phyloP scores from a whole-genome alignment of 768 basidiomycete genomes.

The Leucosporidium yakuticum region DNA sequence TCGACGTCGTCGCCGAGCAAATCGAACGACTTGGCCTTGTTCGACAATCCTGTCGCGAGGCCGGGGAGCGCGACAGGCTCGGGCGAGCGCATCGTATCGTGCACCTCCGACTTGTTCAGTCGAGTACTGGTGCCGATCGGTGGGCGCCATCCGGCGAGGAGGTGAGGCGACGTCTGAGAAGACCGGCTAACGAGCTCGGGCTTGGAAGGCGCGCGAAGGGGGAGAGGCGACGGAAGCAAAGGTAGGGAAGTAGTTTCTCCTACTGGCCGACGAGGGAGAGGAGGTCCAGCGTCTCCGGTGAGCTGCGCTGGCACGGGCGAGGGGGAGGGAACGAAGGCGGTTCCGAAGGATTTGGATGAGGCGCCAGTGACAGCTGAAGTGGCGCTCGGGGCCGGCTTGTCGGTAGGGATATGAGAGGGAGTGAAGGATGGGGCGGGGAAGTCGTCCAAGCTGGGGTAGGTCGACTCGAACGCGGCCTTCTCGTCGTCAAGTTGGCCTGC shows the following conservation, averaged over 20 bases:
- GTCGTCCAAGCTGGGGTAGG: conserved; percentile 13
- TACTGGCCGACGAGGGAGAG: conserved; percentile 26
- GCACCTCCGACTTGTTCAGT: not conserved
- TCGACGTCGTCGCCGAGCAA: conserved; percentile 20
- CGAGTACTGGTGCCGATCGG: not conserved
- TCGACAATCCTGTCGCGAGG: not conserved
- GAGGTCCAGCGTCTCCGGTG: conserved; percentile 27
- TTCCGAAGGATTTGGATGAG: not conserved
- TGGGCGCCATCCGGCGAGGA: conserved; percentile 30
- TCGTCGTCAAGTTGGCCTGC: not conserved
- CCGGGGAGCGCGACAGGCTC: not conserved
- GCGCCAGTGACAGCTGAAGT: not conserved
- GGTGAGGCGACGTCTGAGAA: conserved; percentile 37
- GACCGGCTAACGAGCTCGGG: conserved; percentile 31
- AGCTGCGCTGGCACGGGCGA: conserved; percentile 4
- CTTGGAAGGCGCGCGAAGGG: conserved; percentile 1
- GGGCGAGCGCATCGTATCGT: not conserved
- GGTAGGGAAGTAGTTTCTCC: not conserved
- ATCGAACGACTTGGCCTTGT: conserved; percentile 6
- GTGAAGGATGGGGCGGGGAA: not conserved
- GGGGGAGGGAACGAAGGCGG: not conserved
- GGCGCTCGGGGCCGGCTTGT: not conserved
- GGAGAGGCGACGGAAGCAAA: conserved; percentile 7
- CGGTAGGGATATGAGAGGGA: not conserved
- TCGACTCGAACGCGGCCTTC: conserved; percentile 9